Percentiles rank a stretch among this genome's conserved stretches.
Conservation (phyloP, 1,284 basidiomycete species). For the Heterobasidion irregulare region DNA sequence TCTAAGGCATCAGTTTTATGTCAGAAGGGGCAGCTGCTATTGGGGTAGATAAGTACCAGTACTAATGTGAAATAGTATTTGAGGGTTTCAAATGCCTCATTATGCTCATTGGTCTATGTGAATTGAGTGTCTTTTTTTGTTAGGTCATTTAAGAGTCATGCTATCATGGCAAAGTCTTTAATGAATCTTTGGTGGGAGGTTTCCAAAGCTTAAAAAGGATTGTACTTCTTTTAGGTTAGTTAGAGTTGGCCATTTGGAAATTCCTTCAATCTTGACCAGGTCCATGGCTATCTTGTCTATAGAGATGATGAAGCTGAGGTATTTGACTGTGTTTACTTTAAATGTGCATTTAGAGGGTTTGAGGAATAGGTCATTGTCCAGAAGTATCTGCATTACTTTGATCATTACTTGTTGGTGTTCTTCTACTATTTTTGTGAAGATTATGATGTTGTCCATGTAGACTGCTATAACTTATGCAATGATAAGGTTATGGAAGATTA, state of each 20-base stretch:
- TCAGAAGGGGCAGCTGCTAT: slow-evolving; percentile 2
- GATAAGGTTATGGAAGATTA: background rate
- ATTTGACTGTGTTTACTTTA: too few relatives aligned
- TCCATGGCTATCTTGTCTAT: too few relatives aligned
- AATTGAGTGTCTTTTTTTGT: slow-evolving; percentile 7
- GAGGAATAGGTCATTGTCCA: too few relatives aligned
- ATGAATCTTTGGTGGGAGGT: background rate
- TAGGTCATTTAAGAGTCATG: background rate
- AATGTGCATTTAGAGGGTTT: too few relatives aligned
- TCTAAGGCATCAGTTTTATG: slow-evolving; percentile 13
- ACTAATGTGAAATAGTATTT: slow-evolving; percentile 10
- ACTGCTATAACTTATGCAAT: background rate
- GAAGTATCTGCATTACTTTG: background rate
- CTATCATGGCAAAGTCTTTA: background rate
- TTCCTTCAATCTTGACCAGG: too few relatives aligned
- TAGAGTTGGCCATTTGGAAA: too few relatives aligned
- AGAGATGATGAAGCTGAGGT: too few relatives aligned
- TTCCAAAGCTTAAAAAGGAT: background rate
- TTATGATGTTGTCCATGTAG: background rate
- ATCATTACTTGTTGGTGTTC: background rate
- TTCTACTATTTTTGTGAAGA: background rate
- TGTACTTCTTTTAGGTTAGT: slow-evolving; percentile 12
- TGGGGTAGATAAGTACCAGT: background rate
- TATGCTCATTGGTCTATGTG: slow-evolving; percentile 15
- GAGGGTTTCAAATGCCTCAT: slow-evolving; percentile 20